phyloP scores from a whole-genome alignment of 1,139 yeast species.

The Suhomyces panamericanus region DNA sequence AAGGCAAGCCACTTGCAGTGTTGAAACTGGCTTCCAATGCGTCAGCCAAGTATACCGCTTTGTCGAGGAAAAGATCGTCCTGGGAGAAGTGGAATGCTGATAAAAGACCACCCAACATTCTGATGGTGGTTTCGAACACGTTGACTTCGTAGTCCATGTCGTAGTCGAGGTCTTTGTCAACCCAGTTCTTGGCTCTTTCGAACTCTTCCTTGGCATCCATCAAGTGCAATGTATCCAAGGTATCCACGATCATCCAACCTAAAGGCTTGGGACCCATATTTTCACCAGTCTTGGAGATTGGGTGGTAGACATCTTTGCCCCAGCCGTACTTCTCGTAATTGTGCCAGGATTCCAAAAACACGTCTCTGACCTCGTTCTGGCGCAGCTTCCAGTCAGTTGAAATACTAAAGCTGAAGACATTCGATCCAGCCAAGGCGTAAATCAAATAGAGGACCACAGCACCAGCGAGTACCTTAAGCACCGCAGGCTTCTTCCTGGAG shows the following conservation, averaged over 20 bases:
- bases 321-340: slow-evolving; percentile 78
- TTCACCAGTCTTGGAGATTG: slow-evolving; percentile 59
- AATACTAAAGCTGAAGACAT: background rate
- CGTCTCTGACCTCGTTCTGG: slow-evolving; percentile 58
- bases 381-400: slow-evolving; percentile 39
- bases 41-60: slow-evolving; percentile 74
- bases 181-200: slow-evolving; percentile 70
- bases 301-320: slow-evolving; percentile 72
- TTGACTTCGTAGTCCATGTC: slow-evolving; percentile 71
- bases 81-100: slow-evolving; percentile 75
- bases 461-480: slow-evolving; percentile 43
- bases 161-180: slow-evolving; percentile 52
- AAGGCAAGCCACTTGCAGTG: slow-evolving; percentile 69
- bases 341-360: slow-evolving; percentile 76
- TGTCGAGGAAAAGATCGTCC: slow-evolving; percentile 71
- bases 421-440: slow-evolving; percentile 24
- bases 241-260: slow-evolving; percentile 95
- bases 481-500: slow-evolving; percentile 28
- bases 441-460: slow-evolving; percentile 41
- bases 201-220: slow-evolving; percentile 77
- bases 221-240: slow-evolving; percentile 77
- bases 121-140: slow-evolving; percentile 88
- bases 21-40: slow-evolving; percentile 68
- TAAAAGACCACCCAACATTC: slow-evolving; percentile 90
- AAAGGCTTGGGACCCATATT: slow-evolving; percentile 83